Base-by-base conservation (phyloP, 495 filamentous ascomycete genomes). In the Aspergillus sclerotioniger region DNA sequence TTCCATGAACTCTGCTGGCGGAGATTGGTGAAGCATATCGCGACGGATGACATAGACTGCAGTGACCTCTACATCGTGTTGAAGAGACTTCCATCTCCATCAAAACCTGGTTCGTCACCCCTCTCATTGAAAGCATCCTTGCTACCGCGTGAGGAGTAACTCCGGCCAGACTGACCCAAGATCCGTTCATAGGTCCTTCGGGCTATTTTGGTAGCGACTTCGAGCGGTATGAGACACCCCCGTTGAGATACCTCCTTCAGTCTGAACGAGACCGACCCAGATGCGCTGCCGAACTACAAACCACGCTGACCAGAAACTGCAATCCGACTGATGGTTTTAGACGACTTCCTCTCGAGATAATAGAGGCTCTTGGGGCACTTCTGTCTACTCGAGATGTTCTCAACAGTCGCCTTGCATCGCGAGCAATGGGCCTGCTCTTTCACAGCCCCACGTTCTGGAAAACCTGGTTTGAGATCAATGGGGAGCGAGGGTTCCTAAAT, bases 371-470 rank as follows among this genome's bases (percentile, higher is more conserved):
- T 13, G 56, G 28, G 15, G 21, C 32, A 7, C 19, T 53, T 12
- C 41, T 53, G 4, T 8, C 39, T 4, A 58, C 49, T 8, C 13
- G 0, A 0, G 56, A 47, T 28, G 51, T 21, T 10, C 35, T 47
- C 9, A 53, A 37, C 16, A 32, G 41, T 15, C 56, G 55, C 3
- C 29, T 35, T 28, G 56, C 16, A 29, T 53, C 56, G n/a, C 49
- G 49, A 35, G 1, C 56, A 15, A 45, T 51, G 37, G 12, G 17
- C 4, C 1, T 29, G 3, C 4, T 58, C 2, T 58, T 58, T 29
- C 21, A 52, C n/a, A 25, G 35, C 10, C 43, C 8, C n/a, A 32
- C 12, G 1, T 58, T 52, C 29, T 58, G 56, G 56, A 58, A 25
- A 37, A 45, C 41, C 2, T 25, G 49, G 28, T 58, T 58, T 25